Percentiles rank a stretch among this genome's conserved stretches.
Conservation (phyloP, 768 basidiomycete genomes). For the Lactifluus subvellereus region DNA sequence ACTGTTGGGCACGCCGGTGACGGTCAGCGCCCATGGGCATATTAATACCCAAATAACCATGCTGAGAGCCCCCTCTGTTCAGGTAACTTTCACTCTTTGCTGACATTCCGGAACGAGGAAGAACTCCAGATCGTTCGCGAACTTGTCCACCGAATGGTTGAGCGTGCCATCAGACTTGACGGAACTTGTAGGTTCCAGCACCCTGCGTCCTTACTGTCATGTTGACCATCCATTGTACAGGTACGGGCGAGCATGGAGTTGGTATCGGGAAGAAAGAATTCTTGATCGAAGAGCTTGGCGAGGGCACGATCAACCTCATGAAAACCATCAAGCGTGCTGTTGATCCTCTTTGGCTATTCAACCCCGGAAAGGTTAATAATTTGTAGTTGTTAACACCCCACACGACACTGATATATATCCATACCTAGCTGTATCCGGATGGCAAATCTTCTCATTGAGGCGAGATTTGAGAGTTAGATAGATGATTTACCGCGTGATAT, state of each 20-base stretch:
- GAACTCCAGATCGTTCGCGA: constrained; percentile 50
- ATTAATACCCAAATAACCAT: constrained; percentile 25
- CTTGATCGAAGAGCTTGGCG: constrained; percentile 76
- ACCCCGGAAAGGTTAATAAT: constrained; percentile 62
- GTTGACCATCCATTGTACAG: constrained; percentile 32
- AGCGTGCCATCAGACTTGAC: constrained; percentile 66
- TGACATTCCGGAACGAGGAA: constrained; percentile 53
- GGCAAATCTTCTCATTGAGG: neutral
- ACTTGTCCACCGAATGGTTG: constrained; percentile 65
- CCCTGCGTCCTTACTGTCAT: neutral
- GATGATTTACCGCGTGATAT: too few species aligned
- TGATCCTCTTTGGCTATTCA: constrained; percentile 77
- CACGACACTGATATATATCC: neutral
- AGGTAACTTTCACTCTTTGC: constrained; percentile 49
- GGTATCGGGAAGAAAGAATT: constrained; percentile 85
- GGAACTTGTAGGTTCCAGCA: constrained; percentile 56
- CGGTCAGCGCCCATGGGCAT: constrained; percentile 25
- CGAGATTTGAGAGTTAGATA: neutral
- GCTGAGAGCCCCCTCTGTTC: neutral
- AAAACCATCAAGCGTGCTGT: constrained; percentile 72
- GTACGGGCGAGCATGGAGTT: constrained; percentile 84
- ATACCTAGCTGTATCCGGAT: constrained; percentile 4
- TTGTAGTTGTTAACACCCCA: constrained; percentile 14
- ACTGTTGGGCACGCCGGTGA: constrained; percentile 43
- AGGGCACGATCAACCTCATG: constrained; percentile 79